Conservation (phyloP, 192 early-diverging fungal species). For the Backusella australiensis region DNA sequence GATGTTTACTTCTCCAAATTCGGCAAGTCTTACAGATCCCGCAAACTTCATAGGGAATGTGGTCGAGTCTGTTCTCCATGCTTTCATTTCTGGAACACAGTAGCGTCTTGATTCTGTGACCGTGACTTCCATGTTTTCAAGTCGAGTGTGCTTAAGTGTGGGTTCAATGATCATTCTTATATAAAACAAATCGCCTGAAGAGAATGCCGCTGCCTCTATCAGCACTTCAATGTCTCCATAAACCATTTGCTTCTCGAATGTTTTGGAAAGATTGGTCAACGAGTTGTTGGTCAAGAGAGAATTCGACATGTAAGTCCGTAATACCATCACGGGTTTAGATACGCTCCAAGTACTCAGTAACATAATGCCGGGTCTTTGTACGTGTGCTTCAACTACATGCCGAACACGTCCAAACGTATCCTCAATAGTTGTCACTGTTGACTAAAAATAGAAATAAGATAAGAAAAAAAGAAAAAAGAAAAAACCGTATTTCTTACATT, state of each 20-base stretch:
- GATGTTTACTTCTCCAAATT: background rate
- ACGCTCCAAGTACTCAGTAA: slow-evolving; percentile 17
- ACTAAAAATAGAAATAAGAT: slow-evolving; percentile 7
- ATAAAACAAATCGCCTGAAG: slow-evolving; percentile 24
- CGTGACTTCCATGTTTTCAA: slow-evolving; percentile 23
- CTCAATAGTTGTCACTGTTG: slow-evolving; percentile 22
- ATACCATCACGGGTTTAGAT: slow-evolving; percentile 15
- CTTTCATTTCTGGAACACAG: slow-evolving; percentile 20
- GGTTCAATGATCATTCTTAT: slow-evolving; percentile 21
- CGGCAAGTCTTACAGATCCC: slow-evolving; percentile 4
- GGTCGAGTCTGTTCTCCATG: slow-evolving; percentile 12
- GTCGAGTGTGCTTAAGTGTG: slow-evolving; percentile 6
- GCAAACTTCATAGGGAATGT: slow-evolving; percentile 8
- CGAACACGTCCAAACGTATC: slow-evolving; percentile 24
- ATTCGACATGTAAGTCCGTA: slow-evolving; percentile 27
- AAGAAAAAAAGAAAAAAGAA: slow-evolving; percentile 1
- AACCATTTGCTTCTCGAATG: slow-evolving; percentile 26
- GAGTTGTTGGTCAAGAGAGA: slow-evolving; percentile 24
- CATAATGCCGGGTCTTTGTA: slow-evolving; percentile 12
- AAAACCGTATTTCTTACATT: slow-evolving; percentile 13
- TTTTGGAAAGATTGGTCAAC: slow-evolving; percentile 15
- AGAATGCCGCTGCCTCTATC: slow-evolving; percentile 27
- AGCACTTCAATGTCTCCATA: slow-evolving; percentile 19
- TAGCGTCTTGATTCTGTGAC: slow-evolving; percentile 20
- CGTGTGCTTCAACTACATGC: slow-evolving; percentile 22